Conservation (phyloP, 2,329 filamentous ascomycete genomes). For the Colletotrichum noveboracense region DNA sequence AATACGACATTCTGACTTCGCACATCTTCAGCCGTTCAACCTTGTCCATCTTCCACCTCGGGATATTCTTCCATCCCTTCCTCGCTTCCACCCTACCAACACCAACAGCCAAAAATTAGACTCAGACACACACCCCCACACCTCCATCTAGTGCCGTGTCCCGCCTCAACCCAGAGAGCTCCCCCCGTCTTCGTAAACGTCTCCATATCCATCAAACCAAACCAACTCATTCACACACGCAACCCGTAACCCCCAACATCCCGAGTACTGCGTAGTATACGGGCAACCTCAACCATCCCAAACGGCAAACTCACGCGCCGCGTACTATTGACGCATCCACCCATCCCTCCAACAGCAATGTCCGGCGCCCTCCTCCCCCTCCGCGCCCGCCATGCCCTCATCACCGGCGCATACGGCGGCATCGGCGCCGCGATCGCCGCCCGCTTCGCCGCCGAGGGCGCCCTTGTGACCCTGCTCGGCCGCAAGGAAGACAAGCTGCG, state of each 20-base stretch:
- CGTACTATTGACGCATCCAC: neutral
- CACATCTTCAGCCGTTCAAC: neutral
- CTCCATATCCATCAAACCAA: neutral
- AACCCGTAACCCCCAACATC: neutral
- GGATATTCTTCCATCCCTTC: neutral
- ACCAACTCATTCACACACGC: neutral
- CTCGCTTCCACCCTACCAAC: neutral
- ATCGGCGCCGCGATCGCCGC: conserved; percentile 73
- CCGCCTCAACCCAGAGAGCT: neutral
- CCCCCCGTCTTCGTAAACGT: neutral
- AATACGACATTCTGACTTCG: conserved; percentile 1
- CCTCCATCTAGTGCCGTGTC: neutral
- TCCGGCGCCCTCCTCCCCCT: conserved; percentile 24
- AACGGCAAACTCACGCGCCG: neutral
- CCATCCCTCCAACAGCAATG: neutral
- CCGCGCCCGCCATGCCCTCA: conserved; percentile 57
- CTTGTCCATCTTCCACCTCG: neutral
- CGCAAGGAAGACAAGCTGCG: conserved; percentile 54
- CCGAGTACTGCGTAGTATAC: neutral
- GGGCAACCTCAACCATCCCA: neutral
- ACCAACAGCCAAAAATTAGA: neutral
- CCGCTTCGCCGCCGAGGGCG: conserved; percentile 68
- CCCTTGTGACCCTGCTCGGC: conserved; percentile 64
- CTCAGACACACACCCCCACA: neutral
- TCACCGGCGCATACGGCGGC: conserved; percentile 74